phyloP scores from a whole-genome alignment of 2,329 filamentous ascomycete species.

The Biscogniauxia mediterranea region DNA sequence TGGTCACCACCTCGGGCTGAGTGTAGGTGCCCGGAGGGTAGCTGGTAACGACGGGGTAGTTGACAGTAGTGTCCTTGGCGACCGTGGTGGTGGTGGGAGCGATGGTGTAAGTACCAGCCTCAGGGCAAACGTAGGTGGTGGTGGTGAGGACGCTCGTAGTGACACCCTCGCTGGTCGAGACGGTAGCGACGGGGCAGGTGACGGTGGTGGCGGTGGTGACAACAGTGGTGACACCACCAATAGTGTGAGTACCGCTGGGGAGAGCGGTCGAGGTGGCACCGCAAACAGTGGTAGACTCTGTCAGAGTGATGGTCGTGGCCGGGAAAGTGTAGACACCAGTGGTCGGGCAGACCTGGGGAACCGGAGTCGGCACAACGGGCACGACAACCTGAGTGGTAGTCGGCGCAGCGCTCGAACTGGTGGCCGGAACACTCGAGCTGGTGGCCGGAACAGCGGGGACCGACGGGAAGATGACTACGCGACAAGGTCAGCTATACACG shows the following conservation, averaged over 20 bases:
- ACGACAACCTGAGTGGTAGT: conserved; percentile 45
- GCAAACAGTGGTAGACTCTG: conserved; percentile 65
- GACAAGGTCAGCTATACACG: conserved; percentile 8
- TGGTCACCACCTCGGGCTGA: conserved; percentile 63
- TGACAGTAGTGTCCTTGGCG: conserved; percentile 52
- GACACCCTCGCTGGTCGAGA: conserved; percentile 56
- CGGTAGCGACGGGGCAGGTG: conserved; percentile 67
- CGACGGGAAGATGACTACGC: conserved; percentile 39
- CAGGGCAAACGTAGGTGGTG: conserved; percentile 72
- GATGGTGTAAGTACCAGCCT: conserved; percentile 73
- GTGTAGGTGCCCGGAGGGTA: conserved; percentile 72
- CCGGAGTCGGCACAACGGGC: conserved; percentile 53
- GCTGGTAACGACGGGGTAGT: conserved; percentile 64
- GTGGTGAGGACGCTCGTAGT: conserved; percentile 66
- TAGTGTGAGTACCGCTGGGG: conserved; percentile 63
- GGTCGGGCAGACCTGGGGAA: conserved; percentile 55
- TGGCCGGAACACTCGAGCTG: conserved; percentile 17
- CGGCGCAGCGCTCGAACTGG: conserved; percentile 19
- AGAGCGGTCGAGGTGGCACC: conserved; percentile 61
- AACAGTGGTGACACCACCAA: conserved; percentile 71
- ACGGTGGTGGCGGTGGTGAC: conserved; percentile 66
- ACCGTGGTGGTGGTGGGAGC: conserved; percentile 64
- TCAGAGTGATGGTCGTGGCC: conserved; percentile 68
- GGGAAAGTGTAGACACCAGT: conserved; percentile 75
- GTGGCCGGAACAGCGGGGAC: conserved; percentile 31